These are phyloP conservation scores for Daedalea quercina DNA, from an alignment of 768 basidiomycete species.

Conservation along the genomic window DNA sequence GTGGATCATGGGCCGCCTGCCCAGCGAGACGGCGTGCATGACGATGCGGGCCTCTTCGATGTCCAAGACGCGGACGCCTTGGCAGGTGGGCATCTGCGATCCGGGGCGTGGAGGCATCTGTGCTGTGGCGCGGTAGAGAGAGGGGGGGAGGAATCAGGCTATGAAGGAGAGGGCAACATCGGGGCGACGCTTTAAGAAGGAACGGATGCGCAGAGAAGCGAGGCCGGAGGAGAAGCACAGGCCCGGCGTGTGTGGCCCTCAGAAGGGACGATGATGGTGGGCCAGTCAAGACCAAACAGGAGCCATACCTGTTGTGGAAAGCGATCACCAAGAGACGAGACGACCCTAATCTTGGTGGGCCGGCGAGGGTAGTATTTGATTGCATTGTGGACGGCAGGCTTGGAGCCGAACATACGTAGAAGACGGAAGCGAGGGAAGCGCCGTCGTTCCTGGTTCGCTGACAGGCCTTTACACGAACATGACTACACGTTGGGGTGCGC, in stretches of 20 bases:
- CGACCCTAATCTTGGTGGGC: slow-evolving; percentile 4
- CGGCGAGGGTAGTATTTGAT: not conserved
- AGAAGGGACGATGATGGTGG: not conserved
- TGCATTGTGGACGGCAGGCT: not conserved
- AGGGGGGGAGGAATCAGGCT: slow-evolving; percentile 2
- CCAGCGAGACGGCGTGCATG: slow-evolving; percentile 62
- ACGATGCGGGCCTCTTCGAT: slow-evolving; percentile 65
- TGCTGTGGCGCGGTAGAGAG: not conserved
- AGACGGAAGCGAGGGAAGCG: slow-evolving; percentile 1
- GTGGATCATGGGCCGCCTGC: slow-evolving; percentile 57
- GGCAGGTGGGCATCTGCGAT: slow-evolving; percentile 62
- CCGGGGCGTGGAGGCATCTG: not conserved
- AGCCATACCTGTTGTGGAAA: not conserved
- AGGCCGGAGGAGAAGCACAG: not conserved
- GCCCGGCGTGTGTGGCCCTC: slow-evolving; percentile 1
- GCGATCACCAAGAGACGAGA: not conserved
- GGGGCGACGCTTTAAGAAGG: not conserved
- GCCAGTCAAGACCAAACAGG: not conserved
- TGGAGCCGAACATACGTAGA: not conserved
- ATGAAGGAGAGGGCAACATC: not conserved
- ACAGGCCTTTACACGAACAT: not conserved
- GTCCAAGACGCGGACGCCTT: slow-evolving; percentile 53
- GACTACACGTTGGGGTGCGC: not conserved
- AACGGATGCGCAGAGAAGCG: not conserved
- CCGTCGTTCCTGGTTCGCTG: not conserved